Evolutionary conservation across 306 rosid genomes (phyloP).

Genomic region (Vigna mungo): DNA sequence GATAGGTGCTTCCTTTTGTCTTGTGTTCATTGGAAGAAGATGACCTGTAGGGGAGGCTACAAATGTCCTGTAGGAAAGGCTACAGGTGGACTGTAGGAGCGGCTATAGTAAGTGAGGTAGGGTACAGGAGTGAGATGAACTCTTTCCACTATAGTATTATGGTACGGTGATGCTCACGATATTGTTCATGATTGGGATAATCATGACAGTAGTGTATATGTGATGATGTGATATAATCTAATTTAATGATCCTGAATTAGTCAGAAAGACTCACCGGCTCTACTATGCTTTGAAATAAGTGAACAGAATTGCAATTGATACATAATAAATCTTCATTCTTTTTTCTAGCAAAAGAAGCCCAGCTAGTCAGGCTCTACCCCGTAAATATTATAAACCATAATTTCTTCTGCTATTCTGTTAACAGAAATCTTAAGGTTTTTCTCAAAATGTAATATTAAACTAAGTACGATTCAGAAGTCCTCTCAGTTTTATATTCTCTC

Average conservation of each 20-base stretch:
- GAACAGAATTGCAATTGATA: not conserved
- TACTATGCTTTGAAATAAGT: constrained; percentile 24
- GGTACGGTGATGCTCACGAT: too few species aligned
- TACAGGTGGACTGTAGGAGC: too few species aligned
- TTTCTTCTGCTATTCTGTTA: constrained; percentile 11
- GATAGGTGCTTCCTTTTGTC: too few species aligned
- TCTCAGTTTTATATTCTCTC: not conserved
- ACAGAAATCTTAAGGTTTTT: constrained; percentile 23
- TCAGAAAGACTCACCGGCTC: constrained; percentile 14
- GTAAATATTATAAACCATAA: not conserved
- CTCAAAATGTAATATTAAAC: constrained; percentile 15
- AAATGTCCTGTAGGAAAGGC: too few species aligned
- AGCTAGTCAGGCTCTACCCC: constrained; percentile 13
- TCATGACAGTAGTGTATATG: too few species aligned
- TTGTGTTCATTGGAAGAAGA: too few species aligned
- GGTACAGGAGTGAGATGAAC: too few species aligned
- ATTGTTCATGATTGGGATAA: too few species aligned
- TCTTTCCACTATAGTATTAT: too few species aligned
- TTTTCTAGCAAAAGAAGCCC: constrained; percentile 22
- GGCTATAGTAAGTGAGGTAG: too few species aligned
- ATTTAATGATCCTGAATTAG: not conserved
- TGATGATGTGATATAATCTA: not conserved
- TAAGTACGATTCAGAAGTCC: constrained; percentile 3
- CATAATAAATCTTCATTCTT: not conserved
- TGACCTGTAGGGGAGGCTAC: too few species aligned